phyloP scores from a whole-genome alignment of 768 basidiomycete genomes.

The Hericium coralloides region DNA sequence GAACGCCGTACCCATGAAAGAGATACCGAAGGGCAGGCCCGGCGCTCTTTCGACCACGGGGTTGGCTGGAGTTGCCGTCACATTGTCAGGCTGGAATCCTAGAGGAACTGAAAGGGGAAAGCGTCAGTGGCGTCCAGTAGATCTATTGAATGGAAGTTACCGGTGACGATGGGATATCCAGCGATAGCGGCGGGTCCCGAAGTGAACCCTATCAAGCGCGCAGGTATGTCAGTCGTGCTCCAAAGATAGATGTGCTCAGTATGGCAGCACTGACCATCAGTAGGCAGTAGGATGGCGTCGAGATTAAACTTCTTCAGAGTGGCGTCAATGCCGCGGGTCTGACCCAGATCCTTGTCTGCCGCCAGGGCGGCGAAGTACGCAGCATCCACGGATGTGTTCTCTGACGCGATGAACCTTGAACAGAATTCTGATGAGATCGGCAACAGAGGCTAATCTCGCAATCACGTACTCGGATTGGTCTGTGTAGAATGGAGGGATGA shows the following conservation, averaged over 20 bases:
- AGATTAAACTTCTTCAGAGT: slow-evolving; percentile 21
- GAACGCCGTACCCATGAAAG: slow-evolving; percentile 18
- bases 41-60: slow-evolving; percentile 13
- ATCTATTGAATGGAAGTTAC: not conserved
- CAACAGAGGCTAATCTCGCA: not conserved
- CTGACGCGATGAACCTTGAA: slow-evolving; percentile 20
- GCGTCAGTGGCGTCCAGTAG: not conserved
- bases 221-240: not conserved
- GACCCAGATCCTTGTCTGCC: slow-evolving; percentile 22
- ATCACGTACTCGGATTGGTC: slow-evolving; percentile 25
- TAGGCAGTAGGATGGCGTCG: slow-evolving; percentile 25
- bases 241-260: not conserved
- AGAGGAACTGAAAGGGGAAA: slow-evolving; percentile 9
- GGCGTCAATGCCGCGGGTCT: slow-evolving; percentile 25
- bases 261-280: slow-evolving; percentile 20
- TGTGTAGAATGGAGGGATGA: slow-evolving; percentile 24
- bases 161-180: slow-evolving; percentile 15
- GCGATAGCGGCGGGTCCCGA: slow-evolving; percentile 12
- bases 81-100: slow-evolving; percentile 16
- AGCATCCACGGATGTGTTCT: slow-evolving; percentile 19
- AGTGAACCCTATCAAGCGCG: slow-evolving; percentile 3
- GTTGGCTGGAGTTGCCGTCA: slow-evolving; percentile 7
- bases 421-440: not conserved
- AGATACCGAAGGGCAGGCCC: slow-evolving; percentile 23
- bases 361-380: slow-evolving; percentile 24